phyloP scores from a whole-genome alignment of 2,329 filamentous ascomycete species.

The Nigrograna mackinnonii region DNA sequence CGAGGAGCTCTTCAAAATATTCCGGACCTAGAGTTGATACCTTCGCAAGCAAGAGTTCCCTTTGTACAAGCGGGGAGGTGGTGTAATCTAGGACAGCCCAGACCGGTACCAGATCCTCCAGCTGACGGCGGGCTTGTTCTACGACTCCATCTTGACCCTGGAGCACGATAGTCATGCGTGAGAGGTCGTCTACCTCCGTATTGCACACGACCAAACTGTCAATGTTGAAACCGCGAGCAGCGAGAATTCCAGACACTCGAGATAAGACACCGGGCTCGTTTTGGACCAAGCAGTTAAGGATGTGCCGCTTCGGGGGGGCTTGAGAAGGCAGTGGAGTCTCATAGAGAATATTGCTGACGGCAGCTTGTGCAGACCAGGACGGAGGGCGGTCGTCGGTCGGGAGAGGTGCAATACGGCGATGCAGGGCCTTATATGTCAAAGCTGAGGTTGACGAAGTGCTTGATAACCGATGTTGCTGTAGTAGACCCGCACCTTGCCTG shows the following conservation, averaged over 20 bases:
- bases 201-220: conserved; percentile 97
- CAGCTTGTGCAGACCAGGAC: conserved; percentile 86
- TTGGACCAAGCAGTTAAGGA: conserved; percentile 97
- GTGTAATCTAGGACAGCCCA: conserved; percentile 99
- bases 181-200: conserved; percentile 95
- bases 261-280: conserved; percentile 98
- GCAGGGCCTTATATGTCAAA: conserved; percentile 95
- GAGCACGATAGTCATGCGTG: conserved; percentile 97
- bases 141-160: conserved; percentile 96
- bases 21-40: conserved; percentile 95
- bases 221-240: conserved; percentile 97
- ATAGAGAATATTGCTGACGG: conserved; percentile 98
- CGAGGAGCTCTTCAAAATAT: conserved; percentile 95
- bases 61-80: conserved; percentile 86
- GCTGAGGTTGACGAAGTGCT: conserved; percentile 80
- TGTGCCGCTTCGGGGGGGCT: conserved; percentile 87
- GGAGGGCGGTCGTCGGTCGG: conserved; percentile 74
- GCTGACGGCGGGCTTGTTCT: conserved; percentile 91
- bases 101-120: conserved; percentile 95
- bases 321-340: conserved; percentile 87
- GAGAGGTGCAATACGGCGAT: conserved; percentile 85
- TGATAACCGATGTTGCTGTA: conserved; percentile 40
- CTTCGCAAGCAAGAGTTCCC: conserved; percentile 93
- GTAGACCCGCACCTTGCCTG: conserved; percentile 27
- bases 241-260: conserved; percentile 93